Conservation (phyloP, 352 stramenopile genomes). For the Phytophthora palmivora region DNA sequence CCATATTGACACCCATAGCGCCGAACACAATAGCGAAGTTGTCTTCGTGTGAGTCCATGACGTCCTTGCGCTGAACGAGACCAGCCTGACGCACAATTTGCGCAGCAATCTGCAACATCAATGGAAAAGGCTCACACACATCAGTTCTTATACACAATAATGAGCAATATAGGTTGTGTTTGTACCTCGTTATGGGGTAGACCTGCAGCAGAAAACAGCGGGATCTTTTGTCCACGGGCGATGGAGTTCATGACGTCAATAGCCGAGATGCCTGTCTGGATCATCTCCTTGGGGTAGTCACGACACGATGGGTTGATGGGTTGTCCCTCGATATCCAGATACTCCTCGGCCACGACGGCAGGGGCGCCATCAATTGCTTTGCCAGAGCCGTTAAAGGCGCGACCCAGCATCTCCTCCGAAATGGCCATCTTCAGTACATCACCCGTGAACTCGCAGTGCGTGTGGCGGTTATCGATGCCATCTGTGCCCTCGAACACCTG, state of each 20-base stretch:
- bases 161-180: neutral
- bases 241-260: slow-evolving; percentile 99
- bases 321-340: slow-evolving; percentile 99
- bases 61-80: slow-evolving; percentile 98
- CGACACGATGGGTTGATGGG: slow-evolving; percentile 99
- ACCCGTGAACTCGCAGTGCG: slow-evolving; percentile 98
- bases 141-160: slow-evolving; percentile 5
- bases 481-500: slow-evolving; percentile 99
- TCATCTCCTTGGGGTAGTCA: slow-evolving; percentile 99
- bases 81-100: slow-evolving; percentile 99
- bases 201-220: slow-evolving; percentile 98
- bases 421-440: slow-evolving; percentile 99
- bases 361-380: slow-evolving; percentile 98
- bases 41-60: slow-evolving; percentile 98
- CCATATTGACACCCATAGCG: slow-evolving; percentile 99
- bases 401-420: slow-evolving; percentile 98
- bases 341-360: slow-evolving; percentile 98
- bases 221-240: slow-evolving; percentile 99
- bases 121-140: neutral
- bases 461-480: slow-evolving; percentile 99
- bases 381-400: slow-evolving; percentile 97
- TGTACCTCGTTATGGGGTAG: slow-evolving; percentile 97
- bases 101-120: slow-evolving; percentile 88
- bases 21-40: slow-evolving; percentile 99
- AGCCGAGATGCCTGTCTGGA: slow-evolving; percentile 99